Percentiles rank a stretch among this genome's conserved stretches.
Evolutionary conservation across 2,329 filamentous ascomycete genomes (phyloP).

Genomic region (Podosphaera aphanis): DNA sequence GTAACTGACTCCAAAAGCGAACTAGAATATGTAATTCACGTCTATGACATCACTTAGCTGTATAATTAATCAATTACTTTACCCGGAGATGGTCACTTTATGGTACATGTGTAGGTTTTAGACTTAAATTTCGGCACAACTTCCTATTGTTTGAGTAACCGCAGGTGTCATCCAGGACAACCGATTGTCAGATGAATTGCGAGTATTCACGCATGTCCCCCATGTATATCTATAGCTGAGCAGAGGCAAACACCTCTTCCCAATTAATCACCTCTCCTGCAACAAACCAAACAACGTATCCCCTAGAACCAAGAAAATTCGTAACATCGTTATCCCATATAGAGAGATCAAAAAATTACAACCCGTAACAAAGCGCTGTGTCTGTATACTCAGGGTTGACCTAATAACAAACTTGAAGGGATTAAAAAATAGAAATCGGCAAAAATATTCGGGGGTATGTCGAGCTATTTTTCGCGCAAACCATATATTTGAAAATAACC

Average conservation of each 20-base stretch:
- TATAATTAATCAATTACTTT: too few relatives aligned
- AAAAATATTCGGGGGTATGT: not conserved
- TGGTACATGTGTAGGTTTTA: not conserved
- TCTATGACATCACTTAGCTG: too few relatives aligned
- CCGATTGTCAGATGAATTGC: not conserved
- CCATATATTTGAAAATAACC: not conserved
- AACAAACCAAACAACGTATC: not conserved
- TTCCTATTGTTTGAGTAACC: not conserved
- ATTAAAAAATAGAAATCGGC: not conserved
- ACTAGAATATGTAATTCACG: too few relatives aligned
- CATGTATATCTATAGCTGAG: not conserved
- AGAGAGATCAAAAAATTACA: conserved; percentile 1
- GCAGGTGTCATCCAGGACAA: not conserved
- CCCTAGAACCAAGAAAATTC: conserved; percentile 1
- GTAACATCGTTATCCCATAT: conserved; percentile 1
- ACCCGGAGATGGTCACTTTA: too few relatives aligned
- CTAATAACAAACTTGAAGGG: not conserved
- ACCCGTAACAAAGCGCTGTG: conserved; percentile 1
- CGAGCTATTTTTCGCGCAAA: not conserved
- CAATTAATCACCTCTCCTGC: not conserved
- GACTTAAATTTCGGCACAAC: not conserved
- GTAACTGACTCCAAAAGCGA: too few relatives aligned
- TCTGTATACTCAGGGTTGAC: not conserved
- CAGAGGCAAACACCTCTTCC: not conserved
- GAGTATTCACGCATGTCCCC: not conserved